Percentiles rank a stretch among this genome's conserved stretches.
Evolutionary conservation across 768 basidiomycete genomes (phyloP).

Genomic region (Lactarius hatsudake): DNA sequence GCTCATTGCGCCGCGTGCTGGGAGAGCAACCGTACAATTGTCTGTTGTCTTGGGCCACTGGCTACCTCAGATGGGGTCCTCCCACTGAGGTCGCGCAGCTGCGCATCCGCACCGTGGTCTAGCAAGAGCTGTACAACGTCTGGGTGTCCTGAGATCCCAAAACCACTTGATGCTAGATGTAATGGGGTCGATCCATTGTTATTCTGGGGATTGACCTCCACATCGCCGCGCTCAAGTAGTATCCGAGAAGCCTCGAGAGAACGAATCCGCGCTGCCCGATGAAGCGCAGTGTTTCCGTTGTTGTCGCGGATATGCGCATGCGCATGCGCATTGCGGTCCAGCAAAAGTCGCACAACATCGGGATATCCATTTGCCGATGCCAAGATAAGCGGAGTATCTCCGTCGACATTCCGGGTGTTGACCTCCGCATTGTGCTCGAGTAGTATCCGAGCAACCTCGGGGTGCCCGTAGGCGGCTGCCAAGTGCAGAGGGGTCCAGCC

Average conservation of each 20-base stretch:
- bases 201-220: neutral
- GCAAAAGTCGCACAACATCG: neutral
- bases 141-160: no score
- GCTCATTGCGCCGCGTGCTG: neutral
- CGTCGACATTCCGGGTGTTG: neutral
- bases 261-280: accelerated
- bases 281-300: neutral
- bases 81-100: neutral
- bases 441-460: neutral
- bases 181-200: neutral
- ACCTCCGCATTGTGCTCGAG: neutral
- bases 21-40: neutral
- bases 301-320: neutral
- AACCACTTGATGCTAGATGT: neutral
- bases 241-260: neutral
- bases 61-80: neutral
- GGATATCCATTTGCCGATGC: neutral
- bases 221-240: neutral
- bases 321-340: neutral
- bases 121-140: neutral
- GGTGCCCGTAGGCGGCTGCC: neutral
- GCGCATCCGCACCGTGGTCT: neutral
- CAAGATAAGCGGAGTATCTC: neutral
- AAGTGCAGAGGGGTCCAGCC: neutral
- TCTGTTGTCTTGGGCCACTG: accelerated